Evolutionary conservation across 768 basidiomycete species (phyloP), one percentile per base, ranked within the genome.

Genomic region (Agaricus blazei): DNA sequence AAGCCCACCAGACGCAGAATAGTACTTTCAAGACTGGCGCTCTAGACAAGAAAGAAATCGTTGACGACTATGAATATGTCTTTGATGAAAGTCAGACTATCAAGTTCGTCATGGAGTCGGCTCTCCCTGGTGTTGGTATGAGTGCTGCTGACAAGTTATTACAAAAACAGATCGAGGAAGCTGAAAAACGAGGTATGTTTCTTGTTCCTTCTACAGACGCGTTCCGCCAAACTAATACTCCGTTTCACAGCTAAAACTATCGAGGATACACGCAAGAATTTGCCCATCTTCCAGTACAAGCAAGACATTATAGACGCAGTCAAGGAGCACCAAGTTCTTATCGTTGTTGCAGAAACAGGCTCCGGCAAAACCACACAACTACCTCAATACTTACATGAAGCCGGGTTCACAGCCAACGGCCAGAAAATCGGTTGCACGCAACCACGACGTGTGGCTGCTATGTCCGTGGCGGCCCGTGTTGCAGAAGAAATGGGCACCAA

Each of bases 311-410:
- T 99, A 8, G 81, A 85, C 23, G 97, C 97, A 0, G 87, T 99
- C 57, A 82, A 83, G 42, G 83, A 93, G 36, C 89, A 97, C 65
- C 97, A 98, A 64, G 90, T 98, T 19, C 83, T 99, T 60, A 94
- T 99, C 55, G 93, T 99, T 47, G 94, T 97, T 48, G 97, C 96
- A 9, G 97, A 99, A 72, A 98, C 97, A 0, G 97, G 97, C 24
- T 98, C 97, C 2, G 97, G 97, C 36, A 99, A 99, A 73, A 99
- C 97, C 1, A 99, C 97, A 0, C 97, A 99, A 68, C 77, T 99
- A 3, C 96, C 97, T 0, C 97, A 99, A 67, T 99, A 98, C 68
- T 84, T 99, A 3, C 93, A 98, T 66, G 97, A 99, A 74, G 95
- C 94, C 3, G 97, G 97, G 6, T 99, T 90, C 72, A 95, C 93